A percentile compares a stretch with the other conserved stretches of the same genome.
Conservation (phyloP, 2,329 filamentous ascomycete species). For the Colletotrichum lini region DNA sequence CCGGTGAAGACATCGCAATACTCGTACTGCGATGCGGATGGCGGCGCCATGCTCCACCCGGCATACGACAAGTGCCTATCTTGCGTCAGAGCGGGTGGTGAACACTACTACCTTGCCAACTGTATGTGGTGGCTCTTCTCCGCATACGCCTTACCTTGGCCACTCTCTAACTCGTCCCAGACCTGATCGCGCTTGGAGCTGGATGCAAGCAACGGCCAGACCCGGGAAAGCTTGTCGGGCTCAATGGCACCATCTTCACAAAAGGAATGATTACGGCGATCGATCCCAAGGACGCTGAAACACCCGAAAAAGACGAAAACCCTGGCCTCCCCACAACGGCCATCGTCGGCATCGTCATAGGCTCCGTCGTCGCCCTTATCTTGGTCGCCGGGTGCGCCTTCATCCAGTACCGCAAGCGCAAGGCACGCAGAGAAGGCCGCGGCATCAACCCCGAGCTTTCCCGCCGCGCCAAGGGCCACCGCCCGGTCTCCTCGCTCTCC, state of each 20-base stretch:
- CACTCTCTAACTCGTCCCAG: conserved; percentile 49
- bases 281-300: conserved; percentile 48
- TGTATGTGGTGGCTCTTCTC: conserved; percentile 55
- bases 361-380: conserved; percentile 55
- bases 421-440: conserved; percentile 49
- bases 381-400: conserved; percentile 57
- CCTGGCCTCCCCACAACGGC: conserved; percentile 53
- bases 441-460: conserved; percentile 47
- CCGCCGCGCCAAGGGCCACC: conserved; percentile 47
- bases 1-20: conserved; percentile 53
- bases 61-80: conserved; percentile 58
- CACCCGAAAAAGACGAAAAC: conserved; percentile 32
- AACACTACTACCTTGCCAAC: conserved; percentile 63
- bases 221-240: conserved; percentile 52
- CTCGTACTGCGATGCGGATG: conserved; percentile 62
- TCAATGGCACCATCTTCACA: conserved; percentile 64
- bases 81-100: conserved; percentile 61
- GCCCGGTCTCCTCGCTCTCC: conserved; percentile 62
- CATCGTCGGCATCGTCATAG: conserved; percentile 62
- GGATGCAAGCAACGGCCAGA: conserved; percentile 65
- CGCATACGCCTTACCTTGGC: background rate
- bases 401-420: conserved; percentile 62
- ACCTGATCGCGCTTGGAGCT: conserved; percentile 65
- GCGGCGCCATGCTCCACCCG: conserved; percentile 52
- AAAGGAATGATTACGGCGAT: conserved; percentile 50